A percentile compares a stretch with the other conserved stretches of the same genome.
Evolutionary conservation across 352 stramenopile genomes (phyloP).

Genomic region (Elongisporangium undulatum): DNA sequence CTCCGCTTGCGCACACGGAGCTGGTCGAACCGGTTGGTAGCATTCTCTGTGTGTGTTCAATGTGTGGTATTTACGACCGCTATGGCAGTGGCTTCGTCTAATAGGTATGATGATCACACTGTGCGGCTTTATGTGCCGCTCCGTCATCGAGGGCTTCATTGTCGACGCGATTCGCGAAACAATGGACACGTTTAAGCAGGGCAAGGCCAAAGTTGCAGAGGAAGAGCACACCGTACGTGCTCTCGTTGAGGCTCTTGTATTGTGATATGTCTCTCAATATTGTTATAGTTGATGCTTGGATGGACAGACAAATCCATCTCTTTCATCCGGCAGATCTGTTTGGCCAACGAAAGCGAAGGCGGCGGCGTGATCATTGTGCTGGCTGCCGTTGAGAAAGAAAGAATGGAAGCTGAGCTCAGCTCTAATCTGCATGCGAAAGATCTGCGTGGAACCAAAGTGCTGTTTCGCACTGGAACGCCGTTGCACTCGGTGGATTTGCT

Average conservation of each 20-base stretch:
- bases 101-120: constrained; percentile 60
- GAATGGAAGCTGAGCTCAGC: constrained; percentile 60
- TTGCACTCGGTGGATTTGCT: constrained; percentile 74
- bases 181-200: constrained; percentile 88
- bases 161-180: constrained; percentile 84
- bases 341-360: constrained; percentile 84
- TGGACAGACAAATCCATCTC: constrained; percentile 88
- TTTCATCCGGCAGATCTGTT: constrained; percentile 80
- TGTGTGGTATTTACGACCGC: not conserved
- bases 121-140: constrained; percentile 81
- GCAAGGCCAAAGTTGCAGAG: constrained; percentile 79
- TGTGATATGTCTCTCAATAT: no score
- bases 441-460: constrained; percentile 63
- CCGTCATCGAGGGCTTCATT: constrained; percentile 88
- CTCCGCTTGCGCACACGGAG: constrained; percentile 38
- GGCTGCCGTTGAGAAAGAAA: constrained; percentile 68
- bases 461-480: constrained; percentile 78
- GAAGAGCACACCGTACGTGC: constrained; percentile 66
- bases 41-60: not conserved
- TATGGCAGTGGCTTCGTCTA: constrained; percentile 36
- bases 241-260: no score
- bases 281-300: constrained; percentile 66
- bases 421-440: constrained; percentile 56
- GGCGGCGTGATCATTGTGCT: constrained; percentile 81
- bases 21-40: constrained; percentile 24